phyloP scores from a whole-genome alignment of 331 rosid genomes.

The Arachis monticola region DNA sequence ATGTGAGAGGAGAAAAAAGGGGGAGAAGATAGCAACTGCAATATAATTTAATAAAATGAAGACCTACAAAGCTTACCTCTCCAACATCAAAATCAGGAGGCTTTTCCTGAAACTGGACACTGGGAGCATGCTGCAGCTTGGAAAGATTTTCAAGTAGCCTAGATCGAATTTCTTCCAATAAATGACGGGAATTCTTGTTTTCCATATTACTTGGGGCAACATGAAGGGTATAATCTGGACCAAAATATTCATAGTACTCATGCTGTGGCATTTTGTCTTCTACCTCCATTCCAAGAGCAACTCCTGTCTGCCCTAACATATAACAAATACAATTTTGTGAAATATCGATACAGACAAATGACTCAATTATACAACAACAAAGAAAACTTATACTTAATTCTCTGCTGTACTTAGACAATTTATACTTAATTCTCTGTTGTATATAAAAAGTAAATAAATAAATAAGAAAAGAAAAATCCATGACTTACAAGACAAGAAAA shows the following conservation, averaged over 20 bases:
- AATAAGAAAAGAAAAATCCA: too few species aligned
- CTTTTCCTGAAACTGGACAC: constrained; percentile 87
- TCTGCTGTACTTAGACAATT: too few species aligned
- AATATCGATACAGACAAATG: constrained; percentile 4
- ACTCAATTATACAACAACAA: not conserved
- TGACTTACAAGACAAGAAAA: constrained; percentile 21
- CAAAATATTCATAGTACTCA: constrained; percentile 95
- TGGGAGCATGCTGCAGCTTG: constrained; percentile 93
- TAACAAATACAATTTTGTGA: constrained; percentile 31
- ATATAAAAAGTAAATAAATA: too few species aligned
- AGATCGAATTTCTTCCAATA: constrained; percentile 75
- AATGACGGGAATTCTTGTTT: constrained; percentile 79
- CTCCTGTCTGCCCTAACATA: constrained; percentile 81
- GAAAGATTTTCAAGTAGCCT: constrained; percentile 88
- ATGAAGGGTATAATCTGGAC: constrained; percentile 96
- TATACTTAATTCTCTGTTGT: too few species aligned
- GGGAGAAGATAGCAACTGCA: constrained; percentile 10
- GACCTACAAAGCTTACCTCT: constrained; percentile 58
- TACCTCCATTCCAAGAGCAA: constrained; percentile 95
- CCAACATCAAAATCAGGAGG: constrained; percentile 86
- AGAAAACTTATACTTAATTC: not conserved
- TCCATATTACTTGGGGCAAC: constrained; percentile 99
- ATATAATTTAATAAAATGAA: not conserved
- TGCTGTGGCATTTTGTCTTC: constrained; percentile 98
- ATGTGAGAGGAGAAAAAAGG: constrained; percentile 1